Percentiles rank a stretch among this genome's conserved stretches.
These are phyloP conservation scores for Gastrolobium villosum DNA, from an alignment of 306 rosid genomes.

Conservation along the genomic window DNA sequence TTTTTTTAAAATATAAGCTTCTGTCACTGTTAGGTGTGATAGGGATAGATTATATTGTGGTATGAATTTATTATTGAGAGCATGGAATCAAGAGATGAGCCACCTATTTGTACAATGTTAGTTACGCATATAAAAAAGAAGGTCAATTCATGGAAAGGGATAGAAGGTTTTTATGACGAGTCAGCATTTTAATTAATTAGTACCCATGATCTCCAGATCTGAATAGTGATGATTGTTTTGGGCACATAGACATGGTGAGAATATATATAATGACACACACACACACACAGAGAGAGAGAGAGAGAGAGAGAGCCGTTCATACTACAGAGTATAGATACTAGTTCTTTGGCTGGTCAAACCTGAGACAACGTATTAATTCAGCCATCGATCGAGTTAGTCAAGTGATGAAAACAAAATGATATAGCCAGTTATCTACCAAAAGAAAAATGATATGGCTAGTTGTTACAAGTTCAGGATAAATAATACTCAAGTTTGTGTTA, in stretches of 20 bases:
- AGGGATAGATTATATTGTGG: neutral
- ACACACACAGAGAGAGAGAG: too few relatives aligned
- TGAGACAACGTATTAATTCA: neutral
- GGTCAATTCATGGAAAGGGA: constrained; percentile 27
- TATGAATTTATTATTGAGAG: constrained; percentile 2
- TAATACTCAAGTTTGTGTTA: neutral
- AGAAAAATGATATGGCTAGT: neutral
- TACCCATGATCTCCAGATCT: neutral
- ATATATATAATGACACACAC: too few relatives aligned
- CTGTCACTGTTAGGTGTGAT: neutral
- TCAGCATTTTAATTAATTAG: neutral
- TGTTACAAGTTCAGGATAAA: neutral
- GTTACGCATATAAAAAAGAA: neutral
- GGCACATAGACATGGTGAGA: neutral
- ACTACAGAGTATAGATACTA: neutral
- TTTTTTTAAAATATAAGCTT: neutral
- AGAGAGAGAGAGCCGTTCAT: too few relatives aligned
- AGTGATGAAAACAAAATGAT: neutral
- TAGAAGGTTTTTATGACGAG: neutral
- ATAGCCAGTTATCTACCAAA: too few relatives aligned
- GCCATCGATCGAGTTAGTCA: neutral
- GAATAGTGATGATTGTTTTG: neutral
- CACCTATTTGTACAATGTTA: constrained; percentile 29
- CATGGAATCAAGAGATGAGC: constrained; percentile 2
- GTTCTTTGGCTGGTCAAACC: neutral